These are phyloP conservation scores for Vicia villosa DNA, from an alignment of 306 rosid species.

Conservation along the genomic window DNA sequence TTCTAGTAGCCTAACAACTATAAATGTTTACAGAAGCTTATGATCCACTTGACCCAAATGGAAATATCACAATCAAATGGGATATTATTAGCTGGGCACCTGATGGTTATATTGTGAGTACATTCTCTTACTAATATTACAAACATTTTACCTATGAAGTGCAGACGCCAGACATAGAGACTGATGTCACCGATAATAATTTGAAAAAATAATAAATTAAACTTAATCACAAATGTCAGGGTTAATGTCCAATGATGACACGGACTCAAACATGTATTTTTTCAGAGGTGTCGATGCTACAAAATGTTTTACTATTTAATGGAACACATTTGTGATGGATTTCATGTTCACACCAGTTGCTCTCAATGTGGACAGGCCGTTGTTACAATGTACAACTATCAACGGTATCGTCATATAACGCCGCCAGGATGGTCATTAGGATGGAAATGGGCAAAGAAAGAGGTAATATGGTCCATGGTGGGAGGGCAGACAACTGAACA, in stretches of 20 bases:
- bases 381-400: conserved; percentile 77
- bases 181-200: too few relatives aligned
- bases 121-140: not conserved
- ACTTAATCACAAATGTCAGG: too few relatives aligned
- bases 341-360: too few relatives aligned
- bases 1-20: too few relatives aligned
- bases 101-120: conserved; percentile 86
- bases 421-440: conserved; percentile 80
- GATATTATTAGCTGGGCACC: conserved; percentile 70
- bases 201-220: too few relatives aligned
- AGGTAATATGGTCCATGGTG: conserved; percentile 77
- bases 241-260: too few relatives aligned
- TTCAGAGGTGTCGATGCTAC: too few relatives aligned
- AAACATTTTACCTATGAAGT: too few relatives aligned
- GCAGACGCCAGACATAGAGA: too few relatives aligned
- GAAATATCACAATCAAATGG: conserved; percentile 87
- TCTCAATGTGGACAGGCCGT: conserved; percentile 50
- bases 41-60: conserved; percentile 86
- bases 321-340: too few relatives aligned
- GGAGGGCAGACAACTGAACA: conserved; percentile 84
- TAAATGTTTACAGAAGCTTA: conserved; percentile 58
- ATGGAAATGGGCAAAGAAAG: conserved; percentile 91
- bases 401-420: conserved; percentile 72
- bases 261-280: too few relatives aligned
- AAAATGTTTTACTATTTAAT: too few relatives aligned